Percentiles rank a stretch among this genome's conserved stretches.
Conservation (phyloP, 768 basidiomycete genomes). For the Pleurotus sapidus region DNA sequence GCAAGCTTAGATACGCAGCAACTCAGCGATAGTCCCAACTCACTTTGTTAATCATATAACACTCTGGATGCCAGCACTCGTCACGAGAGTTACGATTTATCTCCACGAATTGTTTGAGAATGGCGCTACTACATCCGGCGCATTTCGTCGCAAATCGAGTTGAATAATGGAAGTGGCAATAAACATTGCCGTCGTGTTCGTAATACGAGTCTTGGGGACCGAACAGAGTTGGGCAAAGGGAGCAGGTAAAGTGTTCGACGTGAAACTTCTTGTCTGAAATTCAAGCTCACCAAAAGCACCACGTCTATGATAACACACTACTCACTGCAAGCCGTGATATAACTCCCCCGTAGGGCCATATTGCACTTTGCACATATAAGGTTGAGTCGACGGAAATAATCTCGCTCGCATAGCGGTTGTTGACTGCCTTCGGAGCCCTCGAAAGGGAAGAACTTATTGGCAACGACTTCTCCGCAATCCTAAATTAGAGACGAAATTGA, state of each 20-base stretch:
- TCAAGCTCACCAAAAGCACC: neutral
- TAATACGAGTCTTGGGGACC: conserved; percentile 99
- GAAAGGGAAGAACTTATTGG: conserved; percentile 98
- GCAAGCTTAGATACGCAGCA: neutral
- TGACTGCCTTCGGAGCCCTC: conserved; percentile 88
- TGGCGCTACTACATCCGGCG: conserved; percentile 95
- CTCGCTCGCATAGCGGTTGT: conserved; percentile 95
- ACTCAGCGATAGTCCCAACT: conserved; percentile 15
- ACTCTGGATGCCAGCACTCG: conserved; percentile 99
- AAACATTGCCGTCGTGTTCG: conserved; percentile 97
- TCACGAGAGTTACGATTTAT: conserved; percentile 98
- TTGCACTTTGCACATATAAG: conserved; percentile 97
- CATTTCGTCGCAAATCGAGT: conserved; percentile 98
- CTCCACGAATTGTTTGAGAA: conserved; percentile 98
- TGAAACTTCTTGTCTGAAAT: conserved; percentile 93
- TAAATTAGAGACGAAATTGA: conserved; percentile 27
- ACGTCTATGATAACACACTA: conserved; percentile 47
- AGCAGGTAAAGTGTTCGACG: conserved; percentile 99
- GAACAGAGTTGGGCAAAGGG: conserved; percentile 92
- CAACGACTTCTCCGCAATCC: conserved; percentile 97
- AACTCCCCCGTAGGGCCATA: conserved; percentile 91
- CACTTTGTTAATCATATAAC: conserved; percentile 99
- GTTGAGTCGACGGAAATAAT: conserved; percentile 95
- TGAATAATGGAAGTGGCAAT: conserved; percentile 99
- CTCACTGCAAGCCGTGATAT: conserved; percentile 97